Percentiles rank a stretch among this genome's conserved stretches.
These are phyloP conservation scores for Wickerhamiella azymoides DNA, from an alignment of 805 yeast genomes.

Conservation along the genomic window DNA sequence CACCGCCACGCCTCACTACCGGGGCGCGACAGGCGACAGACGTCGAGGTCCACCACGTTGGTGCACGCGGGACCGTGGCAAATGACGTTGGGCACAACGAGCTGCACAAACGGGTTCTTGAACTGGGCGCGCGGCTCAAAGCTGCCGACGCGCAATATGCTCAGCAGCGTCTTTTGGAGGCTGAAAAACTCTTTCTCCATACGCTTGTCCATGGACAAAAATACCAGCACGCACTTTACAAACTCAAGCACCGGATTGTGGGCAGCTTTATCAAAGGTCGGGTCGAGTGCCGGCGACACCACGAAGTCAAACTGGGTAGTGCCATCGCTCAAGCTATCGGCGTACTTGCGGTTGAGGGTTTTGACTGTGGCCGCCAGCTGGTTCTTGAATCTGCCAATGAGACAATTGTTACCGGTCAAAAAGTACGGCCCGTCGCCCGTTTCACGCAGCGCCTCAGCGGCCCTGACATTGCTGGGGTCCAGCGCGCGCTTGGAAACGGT, in stretches of 20 bases:
- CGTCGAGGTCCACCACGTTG: slow-evolving; percentile 58
- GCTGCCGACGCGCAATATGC: slow-evolving; percentile 66
- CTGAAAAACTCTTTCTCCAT: slow-evolving; percentile 60
- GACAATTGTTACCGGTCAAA: slow-evolving; percentile 21
- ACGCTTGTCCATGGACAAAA: slow-evolving; percentile 50
- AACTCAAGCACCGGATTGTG: slow-evolving; percentile 68
- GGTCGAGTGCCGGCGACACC: slow-evolving; percentile 43
- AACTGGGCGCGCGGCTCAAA: slow-evolving; percentile 66
- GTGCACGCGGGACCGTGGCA: slow-evolving; percentile 60
- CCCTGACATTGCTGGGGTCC: background rate
- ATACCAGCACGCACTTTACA: slow-evolving; percentile 60
- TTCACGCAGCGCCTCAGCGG: background rate
- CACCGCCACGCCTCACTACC: slow-evolving; percentile 33
- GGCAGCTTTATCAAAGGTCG: slow-evolving; percentile 9
- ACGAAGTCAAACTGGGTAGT: slow-evolving; percentile 61
- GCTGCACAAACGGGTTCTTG: slow-evolving; percentile 56
- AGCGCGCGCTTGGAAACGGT: background rate
- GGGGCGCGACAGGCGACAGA: slow-evolving; percentile 39
- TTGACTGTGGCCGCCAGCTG: slow-evolving; percentile 55
- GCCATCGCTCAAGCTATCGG: slow-evolving; percentile 39
- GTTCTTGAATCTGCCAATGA: slow-evolving; percentile 37
- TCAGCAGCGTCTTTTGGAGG: slow-evolving; percentile 59
- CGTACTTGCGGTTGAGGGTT: slow-evolving; percentile 53
- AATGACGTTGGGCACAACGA: slow-evolving; percentile 50
- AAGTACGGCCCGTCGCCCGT: slow-evolving; percentile 1